Conservation (phyloP, 2,329 filamentous ascomycete genomes). For the Botrytis sinoallii region DNA sequence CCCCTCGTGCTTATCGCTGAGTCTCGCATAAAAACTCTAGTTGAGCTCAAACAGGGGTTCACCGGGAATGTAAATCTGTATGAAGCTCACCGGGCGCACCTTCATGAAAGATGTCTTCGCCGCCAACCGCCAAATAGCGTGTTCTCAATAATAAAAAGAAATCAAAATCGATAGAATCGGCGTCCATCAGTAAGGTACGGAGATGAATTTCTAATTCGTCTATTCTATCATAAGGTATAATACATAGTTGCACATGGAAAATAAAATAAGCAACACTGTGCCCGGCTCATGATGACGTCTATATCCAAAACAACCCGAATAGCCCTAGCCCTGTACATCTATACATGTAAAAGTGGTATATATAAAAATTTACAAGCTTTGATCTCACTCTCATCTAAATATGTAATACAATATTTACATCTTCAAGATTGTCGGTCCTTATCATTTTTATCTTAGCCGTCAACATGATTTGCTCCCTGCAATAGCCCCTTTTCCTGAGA, state of each 20-base stretch:
- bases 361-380: not conserved
- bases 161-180: not conserved
- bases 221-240: not conserved
- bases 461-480: not conserved
- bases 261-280: not conserved
- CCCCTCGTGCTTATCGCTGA: conserved; percentile 8
- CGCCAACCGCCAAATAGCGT: not conserved
- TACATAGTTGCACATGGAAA: not conserved
- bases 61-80: not conserved
- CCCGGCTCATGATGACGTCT: not conserved
- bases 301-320: not conserved
- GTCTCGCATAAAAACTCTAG: not conserved
- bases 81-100: not conserved
- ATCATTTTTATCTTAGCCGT: not conserved
- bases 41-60: not conserved
- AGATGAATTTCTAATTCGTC: not conserved
- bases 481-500: not conserved
- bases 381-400: not conserved
- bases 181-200: not conserved
- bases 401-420: not conserved
- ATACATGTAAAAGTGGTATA: not conserved
- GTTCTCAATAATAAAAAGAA: not conserved
- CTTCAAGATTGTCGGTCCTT: not conserved
- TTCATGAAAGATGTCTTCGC: not conserved
- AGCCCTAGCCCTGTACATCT: not conserved